Evolutionary conservation across 2,329 filamentous ascomycete genomes (phyloP), one percentile per base, ranked within the genome.

Genomic region (Stagonosporopsis tanaceti): DNA sequence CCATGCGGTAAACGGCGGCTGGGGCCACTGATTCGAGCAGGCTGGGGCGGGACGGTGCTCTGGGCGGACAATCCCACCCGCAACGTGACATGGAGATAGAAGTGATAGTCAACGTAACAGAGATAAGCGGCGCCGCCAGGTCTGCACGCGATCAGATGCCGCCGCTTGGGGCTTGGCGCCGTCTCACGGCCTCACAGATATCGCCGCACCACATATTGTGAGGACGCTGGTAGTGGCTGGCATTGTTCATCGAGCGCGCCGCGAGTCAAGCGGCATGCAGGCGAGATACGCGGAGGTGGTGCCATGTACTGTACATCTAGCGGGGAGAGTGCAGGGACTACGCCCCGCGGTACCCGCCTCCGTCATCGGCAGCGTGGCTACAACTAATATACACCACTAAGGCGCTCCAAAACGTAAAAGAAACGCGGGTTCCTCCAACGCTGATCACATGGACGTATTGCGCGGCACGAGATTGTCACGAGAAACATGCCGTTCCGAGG

Each of bases 321-420:
- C 28, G 14, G 44, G 32, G 27, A 32, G 12, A 20, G 40, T 17
- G 39, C 39, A 47, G 37, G 53, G 25, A 30, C 20, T 12, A 4
- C 48, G 50, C 38, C 30, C 30, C 30, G 30, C 32, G 3, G 32
- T 34, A n/a, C 59, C 59, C 57, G 50, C 52, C 60, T 67, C 64
- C 68, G 63, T 62, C 61, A 63, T 70, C 67, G 64, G 42, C 35
- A 5, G 60, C 12, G 32, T 34, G 15, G 32, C 47, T 24, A 44
- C 58, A 63, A 62, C 57, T 62, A 68, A 63, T 64, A 62, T 54
- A 32, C 37, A 57, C 60, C 60, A 67, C 68, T 68, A 68, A 70
- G 32, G 45, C 53, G 28, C 42, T 47, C 22, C 45, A 44, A 54
- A 48, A 71, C 67, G 63, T 70, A 69, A 70, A 61, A 64, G 61